phyloP scores from a whole-genome alignment of 148 eudicot genomes.

The Chenopodium quinoa region DNA sequence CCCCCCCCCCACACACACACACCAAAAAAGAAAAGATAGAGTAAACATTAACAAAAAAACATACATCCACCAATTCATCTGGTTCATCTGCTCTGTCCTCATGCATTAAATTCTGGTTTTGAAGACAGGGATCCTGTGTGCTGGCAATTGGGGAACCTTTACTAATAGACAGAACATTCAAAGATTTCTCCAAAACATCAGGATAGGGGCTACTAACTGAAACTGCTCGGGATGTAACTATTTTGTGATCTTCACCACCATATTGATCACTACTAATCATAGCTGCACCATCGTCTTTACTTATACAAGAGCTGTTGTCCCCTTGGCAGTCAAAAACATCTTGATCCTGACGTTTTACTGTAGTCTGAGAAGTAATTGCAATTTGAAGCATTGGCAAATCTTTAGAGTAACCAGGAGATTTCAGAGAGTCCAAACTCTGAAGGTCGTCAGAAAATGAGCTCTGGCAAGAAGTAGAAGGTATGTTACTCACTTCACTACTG shows the following conservation, averaged over 20 bases:
- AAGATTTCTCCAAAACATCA: constrained; percentile 23
- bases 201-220: constrained; percentile 28
- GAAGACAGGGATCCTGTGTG: constrained; percentile 23
- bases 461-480: constrained; percentile 15
- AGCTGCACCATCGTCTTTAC: constrained; percentile 26
- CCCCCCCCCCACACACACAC: too few relatives aligned
- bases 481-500: constrained; percentile 19
- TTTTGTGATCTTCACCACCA: constrained; percentile 27
- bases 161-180: constrained; percentile 21
- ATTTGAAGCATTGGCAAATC: constrained; percentile 18
- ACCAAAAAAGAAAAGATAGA: background rate
- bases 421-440: constrained; percentile 1
- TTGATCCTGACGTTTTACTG: constrained; percentile 4
- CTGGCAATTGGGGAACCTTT: constrained; percentile 13
- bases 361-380: constrained; percentile 5
- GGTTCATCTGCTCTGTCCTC: constrained; percentile 29
- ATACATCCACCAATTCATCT: constrained; percentile 45
- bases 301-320: constrained; percentile 27
- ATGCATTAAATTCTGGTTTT: constrained; percentile 14
- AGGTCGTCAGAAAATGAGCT: constrained; percentile 22
- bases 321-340: constrained; percentile 23
- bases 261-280: constrained; percentile 8
- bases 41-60: constrained; percentile 13
- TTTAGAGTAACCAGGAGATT: constrained; percentile 15
- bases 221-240: constrained; percentile 25